Evolutionary conservation across 306 rosid genomes (phyloP), one percentile per base, ranked within the genome.

Genomic region (Sindora glabra): DNA sequence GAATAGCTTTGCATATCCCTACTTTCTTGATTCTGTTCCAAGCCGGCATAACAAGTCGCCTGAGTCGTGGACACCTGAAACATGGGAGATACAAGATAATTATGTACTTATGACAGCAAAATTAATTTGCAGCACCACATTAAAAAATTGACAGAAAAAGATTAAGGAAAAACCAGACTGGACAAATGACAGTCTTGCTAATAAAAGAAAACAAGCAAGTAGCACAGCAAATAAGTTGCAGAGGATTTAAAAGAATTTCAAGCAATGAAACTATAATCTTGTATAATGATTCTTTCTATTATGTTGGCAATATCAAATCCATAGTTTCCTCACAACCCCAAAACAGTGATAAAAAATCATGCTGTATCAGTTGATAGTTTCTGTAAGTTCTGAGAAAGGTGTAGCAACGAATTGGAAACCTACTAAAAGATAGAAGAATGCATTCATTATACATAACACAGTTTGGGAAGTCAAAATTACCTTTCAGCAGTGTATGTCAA

Each of bases 401-500:
- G 17, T n/a, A 15, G 27, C 62, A 53, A 42, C 50, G 37, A 30
- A 58, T 62, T 52, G 56, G 50, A 65, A 27, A 44, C 54, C 49
- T 30, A 25, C 39, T 25, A n/a, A 46, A 33, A 37, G 39, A n/a
- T 16, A 18, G 11, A 32, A 24, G 37, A 5, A 67, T 56, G 47
- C 33, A 22, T 24, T 46, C 40, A 22, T 39, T 8, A 41, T 9
- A 59, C 37, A 15, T 19, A 57, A 10, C 51, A 21, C 5, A 16
- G 15, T 52, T 45, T 37, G 1, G 14, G 59, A 51, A 42, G 44
- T 26, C 34, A 61, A 47, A 72, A 63, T 75, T 88, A 88, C 96
- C 92, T 82, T 79, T 88, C 94, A 8, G 96, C 96, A n/a, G 85
- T 78, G 44, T 77, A 84, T 8, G 89, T 88, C 72, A 88, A 69